Evolutionary conservation across 345 rosid species (phyloP), one percentile per base, ranked within the genome.

Genomic region (Luvunga scandens): DNA sequence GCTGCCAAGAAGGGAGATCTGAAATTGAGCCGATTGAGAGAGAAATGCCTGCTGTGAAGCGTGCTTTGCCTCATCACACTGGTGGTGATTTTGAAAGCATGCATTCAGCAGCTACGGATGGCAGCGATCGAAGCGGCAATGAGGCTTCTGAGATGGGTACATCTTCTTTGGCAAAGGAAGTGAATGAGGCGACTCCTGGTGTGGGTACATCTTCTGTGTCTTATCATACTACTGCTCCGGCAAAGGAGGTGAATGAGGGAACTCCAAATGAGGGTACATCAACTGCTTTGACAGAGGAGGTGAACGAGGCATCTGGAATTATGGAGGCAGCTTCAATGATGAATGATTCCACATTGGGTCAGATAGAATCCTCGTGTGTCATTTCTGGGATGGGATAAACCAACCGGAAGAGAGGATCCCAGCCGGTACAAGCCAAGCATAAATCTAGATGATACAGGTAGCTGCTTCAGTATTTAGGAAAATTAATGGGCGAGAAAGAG

Each of bases 361-460:
- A 65, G 82, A 27, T 78, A 24, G 84, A 81, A 68, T 61, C 81
- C 25, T 78, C 85, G 30, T 75, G 71, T 63, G 71, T 77, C 69
- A 65, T 77, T 73, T 63, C 85, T 18, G 88, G 81, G 66, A 38
- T 18, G 88, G 81, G 66, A 38, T 81, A 48, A 81, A 82, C 75
- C 75, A 87, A 61, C 57, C 80, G 25, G 77, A 78, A 65, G 85
- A 83, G 79, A 80, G 73, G 66, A 79, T 86, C 66, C 86, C 71
- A 78, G 80, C 88, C 22, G 82, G 83, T 78, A 78, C 85, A 7
- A 78, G 84, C 74, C 83, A 81, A 81, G 73, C 60, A 7, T 75
- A 14, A 69, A 36, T 74, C 75, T 75, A 7, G 28, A 69, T 68
- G 71, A 80, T 71, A 18, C 48, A 45, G 66, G 62, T 69, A 0